A percentile compares a stretch with the other conserved stretches of the same genome.
These are phyloP conservation scores for Cymbopogon flexuosus DNA, from an alignment of 202 grass and related monocot genomes.

Conservation along the genomic window DNA sequence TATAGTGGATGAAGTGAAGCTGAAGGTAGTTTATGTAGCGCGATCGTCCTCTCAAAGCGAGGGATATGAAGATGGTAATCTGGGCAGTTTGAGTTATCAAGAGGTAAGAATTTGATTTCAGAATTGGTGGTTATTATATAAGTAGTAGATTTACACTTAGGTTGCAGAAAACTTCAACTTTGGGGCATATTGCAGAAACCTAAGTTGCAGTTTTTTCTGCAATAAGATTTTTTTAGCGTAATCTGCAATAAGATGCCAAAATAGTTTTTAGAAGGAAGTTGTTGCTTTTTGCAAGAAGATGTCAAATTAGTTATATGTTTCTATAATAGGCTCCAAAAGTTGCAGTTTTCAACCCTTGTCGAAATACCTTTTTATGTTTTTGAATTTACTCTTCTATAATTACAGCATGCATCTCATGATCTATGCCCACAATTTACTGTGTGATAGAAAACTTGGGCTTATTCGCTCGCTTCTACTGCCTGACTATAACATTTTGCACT, in stretches of 20 bases:
- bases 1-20: constrained; percentile 66
- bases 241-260: not conserved
- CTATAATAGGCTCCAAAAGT: not conserved
- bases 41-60: constrained; percentile 37
- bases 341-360: not conserved
- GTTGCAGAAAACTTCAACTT: not conserved
- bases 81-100: constrained; percentile 55
- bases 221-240: not conserved
- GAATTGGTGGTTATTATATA: not conserved
- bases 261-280: not conserved
- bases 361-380: not conserved
- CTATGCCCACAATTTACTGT: not conserved
- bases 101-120: constrained; percentile 47
- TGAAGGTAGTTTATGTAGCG: constrained; percentile 61
- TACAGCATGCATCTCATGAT: not conserved
- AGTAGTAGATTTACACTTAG: not conserved
- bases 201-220: not conserved
- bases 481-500: not conserved
- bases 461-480: not conserved
- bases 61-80: constrained; percentile 63
- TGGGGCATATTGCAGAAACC: not conserved
- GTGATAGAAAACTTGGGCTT: not conserved
- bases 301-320: not conserved
- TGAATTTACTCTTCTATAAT: not conserved
- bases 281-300: not conserved